Evolutionary conservation across 2,329 filamentous ascomycete species (phyloP), one percentile per base, ranked within the genome.

Genomic region (Aspergillus brasiliensis): DNA sequence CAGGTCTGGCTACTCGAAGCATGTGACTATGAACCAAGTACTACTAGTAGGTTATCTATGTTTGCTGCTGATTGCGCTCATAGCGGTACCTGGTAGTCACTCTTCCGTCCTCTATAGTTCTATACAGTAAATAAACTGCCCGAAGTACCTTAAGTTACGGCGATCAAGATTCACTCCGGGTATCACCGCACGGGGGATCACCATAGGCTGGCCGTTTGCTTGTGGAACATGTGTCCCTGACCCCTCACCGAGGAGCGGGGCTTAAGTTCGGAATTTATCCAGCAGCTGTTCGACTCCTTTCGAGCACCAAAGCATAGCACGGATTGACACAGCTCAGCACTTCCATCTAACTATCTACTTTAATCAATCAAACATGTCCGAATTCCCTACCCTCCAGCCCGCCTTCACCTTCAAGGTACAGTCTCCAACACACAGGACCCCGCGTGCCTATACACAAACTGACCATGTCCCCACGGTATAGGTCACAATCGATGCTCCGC

Each of bases 391-490:
- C 31, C 65, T 78, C 51, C 67, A 77, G 61, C 77, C 77, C 4
- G 77, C 77, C 15, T 77, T 79, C 55, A 79, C 75, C 17, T 62
- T 80, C 51, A 66, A 67, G 64, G 76, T 78, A 34, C 64, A 37
- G 54, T 52, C 34, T 40, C 31, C 21, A 15, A 37, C 13, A 40
- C 13, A 40, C 11, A 17, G 8, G 17, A 15, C 52, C 19, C 38
- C 31, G 6, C 28, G 3, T 34, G 21, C 5, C n/a, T 37, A 15
- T 17, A 5, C 31, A 17, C 51, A 17, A 17, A 37, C 40, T 25
- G 48, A n/a, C 56, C 2, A 8, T 19, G 8, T 48, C 4, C 42
- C 5, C 47, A 47, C 49, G 10, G 27, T 28, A 42, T 51, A 78
- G 74, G 71, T 77, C 47, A 62, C 57, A 15, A 70, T 77, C 17